A percentile compares a stretch with the other conserved stretches of the same genome.
These are phyloP conservation scores for Fusarium liriodendri DNA, from an alignment of 2,329 filamentous ascomycete genomes.

Conservation along the genomic window DNA sequence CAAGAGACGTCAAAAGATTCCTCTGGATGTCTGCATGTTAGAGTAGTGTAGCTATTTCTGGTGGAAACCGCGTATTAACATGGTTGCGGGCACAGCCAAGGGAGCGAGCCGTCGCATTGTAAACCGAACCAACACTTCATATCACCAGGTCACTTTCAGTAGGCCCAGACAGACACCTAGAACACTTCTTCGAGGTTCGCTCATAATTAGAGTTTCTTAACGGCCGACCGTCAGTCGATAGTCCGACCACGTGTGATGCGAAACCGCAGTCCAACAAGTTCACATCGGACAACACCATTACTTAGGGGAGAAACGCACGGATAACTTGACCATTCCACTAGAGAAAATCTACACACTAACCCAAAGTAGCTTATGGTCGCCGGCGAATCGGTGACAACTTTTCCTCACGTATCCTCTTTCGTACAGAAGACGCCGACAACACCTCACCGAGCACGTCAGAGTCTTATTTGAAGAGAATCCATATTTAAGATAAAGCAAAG, in stretches of 20 bases:
- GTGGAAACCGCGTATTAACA: neutral
- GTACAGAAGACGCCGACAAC: neutral
- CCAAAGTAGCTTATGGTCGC: neutral
- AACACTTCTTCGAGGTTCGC: accelerated
- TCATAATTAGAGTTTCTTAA: neutral
- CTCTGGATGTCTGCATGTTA: too few species aligned
- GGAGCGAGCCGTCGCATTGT: neutral
- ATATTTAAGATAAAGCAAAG: neutral
- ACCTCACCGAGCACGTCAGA: neutral
- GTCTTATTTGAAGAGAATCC: neutral
- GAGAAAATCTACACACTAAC: neutral
- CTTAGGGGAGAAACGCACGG: neutral
- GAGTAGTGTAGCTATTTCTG: neutral
- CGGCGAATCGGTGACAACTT: neutral
- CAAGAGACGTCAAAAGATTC: neutral
- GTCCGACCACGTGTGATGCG: neutral
- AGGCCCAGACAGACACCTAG: neutral
- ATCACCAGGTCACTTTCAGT: too few species aligned
- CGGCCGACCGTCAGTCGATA: neutral
- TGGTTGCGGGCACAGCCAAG: neutral
- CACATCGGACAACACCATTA: neutral
- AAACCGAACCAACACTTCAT: neutral
- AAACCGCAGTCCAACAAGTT: neutral
- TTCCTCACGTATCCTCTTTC: neutral
- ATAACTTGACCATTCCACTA: neutral